phyloP scores from a whole-genome alignment of 106 monocot genomes.

The Triglochin maritima region DNA sequence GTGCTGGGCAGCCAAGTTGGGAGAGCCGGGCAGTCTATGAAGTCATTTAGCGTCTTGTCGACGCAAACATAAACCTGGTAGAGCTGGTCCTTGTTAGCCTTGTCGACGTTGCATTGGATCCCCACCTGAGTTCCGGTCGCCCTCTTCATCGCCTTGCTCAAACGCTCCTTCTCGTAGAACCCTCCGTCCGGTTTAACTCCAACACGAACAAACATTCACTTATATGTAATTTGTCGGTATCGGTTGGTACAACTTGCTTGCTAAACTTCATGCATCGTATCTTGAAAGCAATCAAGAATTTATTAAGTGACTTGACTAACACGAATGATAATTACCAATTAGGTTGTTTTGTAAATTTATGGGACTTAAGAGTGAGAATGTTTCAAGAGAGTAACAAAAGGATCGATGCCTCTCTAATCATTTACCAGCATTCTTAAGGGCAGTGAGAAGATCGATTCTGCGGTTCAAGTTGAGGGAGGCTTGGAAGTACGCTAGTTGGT shows the following conservation, averaged over 20 bases:
- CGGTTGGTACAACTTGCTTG: too few relatives aligned
- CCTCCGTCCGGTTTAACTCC: conserved; percentile 53
- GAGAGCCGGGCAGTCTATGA: conserved; percentile 37
- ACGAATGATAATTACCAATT: background rate
- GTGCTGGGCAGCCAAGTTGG: conserved; percentile 4
- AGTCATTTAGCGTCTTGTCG: conserved; percentile 3
- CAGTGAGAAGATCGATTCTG: too few relatives aligned
- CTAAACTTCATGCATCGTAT: too few relatives aligned
- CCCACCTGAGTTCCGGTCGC: conserved; percentile 21
- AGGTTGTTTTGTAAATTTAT: background rate
- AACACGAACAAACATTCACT: background rate
- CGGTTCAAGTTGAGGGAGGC: too few relatives aligned
- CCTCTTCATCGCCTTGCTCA: conserved; percentile 21
- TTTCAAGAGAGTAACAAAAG: too few relatives aligned
- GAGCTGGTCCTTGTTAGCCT: conserved; percentile 42
- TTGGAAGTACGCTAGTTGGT: too few relatives aligned
- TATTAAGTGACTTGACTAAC: too few relatives aligned
- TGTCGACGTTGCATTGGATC: conserved; percentile 58
- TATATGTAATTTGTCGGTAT: background rate
- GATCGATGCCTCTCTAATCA: too few relatives aligned
- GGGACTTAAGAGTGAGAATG: too few relatives aligned
- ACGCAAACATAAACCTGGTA: conserved; percentile 47
- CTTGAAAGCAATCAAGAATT: too few relatives aligned
- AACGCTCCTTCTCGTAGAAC: conserved; percentile 28
- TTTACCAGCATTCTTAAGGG: too few relatives aligned